A percentile compares a stretch with the other conserved stretches of the same genome.
Evolutionary conservation across 805 yeast genomes (phyloP).

Genomic region (Nakazawaea pomicola): DNA sequence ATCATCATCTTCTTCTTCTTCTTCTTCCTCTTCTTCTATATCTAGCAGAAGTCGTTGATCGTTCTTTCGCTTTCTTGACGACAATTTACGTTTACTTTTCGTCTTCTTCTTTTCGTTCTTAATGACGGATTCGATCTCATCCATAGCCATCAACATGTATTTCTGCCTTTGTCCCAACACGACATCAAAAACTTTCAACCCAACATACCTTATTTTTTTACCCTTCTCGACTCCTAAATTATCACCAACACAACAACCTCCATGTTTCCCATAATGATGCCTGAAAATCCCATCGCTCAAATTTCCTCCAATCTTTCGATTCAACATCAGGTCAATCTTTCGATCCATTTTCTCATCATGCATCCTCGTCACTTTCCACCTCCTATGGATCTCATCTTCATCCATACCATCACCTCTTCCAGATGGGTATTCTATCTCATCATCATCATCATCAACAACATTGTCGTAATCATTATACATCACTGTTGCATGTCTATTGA

Average conservation of each 20-base stretch:
- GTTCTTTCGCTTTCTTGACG: constrained; percentile 2
- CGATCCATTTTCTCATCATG: not conserved
- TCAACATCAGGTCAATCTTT: not conserved
- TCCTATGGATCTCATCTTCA: not conserved
- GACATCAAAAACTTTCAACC: constrained; percentile 4
- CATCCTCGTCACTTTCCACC: not conserved
- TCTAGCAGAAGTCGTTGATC: too few species aligned
- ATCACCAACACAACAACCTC: too few species aligned
- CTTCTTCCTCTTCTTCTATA: too few species aligned
- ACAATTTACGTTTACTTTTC: too few species aligned
- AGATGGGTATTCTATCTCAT: constrained; percentile 17
- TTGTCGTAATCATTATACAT: not conserved
- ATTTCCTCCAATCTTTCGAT: not conserved
- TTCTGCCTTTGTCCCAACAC: constrained; percentile 1
- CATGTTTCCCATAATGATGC: constrained; percentile 6
- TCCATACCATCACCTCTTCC: constrained; percentile 3
- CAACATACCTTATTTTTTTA: too few species aligned
- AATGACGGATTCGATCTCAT: too few species aligned
- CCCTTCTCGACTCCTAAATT: too few species aligned
- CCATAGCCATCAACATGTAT: too few species aligned
- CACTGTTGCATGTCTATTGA: constrained; percentile 19
- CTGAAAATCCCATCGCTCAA: constrained; percentile 6
- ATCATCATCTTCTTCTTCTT: too few species aligned
- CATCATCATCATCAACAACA: constrained; percentile 20
- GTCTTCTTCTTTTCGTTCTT: too few species aligned